Evolutionary conservation across 371 early-diverging fungal species (phyloP).

Genomic region (Mortierella sp.): DNA sequence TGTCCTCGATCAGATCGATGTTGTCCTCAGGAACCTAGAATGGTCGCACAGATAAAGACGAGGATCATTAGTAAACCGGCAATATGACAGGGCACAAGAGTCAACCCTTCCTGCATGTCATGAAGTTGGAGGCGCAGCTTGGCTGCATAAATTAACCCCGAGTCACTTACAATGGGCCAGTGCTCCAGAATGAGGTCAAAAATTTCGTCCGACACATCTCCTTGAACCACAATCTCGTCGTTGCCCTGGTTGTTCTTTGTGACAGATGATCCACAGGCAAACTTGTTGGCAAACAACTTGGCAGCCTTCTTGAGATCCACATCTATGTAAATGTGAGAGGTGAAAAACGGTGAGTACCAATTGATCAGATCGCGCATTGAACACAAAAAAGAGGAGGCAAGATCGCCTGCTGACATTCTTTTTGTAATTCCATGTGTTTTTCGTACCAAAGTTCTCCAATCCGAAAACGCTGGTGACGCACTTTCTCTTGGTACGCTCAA

Average conservation of each 20-base stretch:
- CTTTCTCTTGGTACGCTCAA: slow-evolving; percentile 93
- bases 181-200: slow-evolving; percentile 70
- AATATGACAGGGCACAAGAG: neutral
- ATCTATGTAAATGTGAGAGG: slow-evolving; percentile 60
- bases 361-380: neutral
- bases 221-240: slow-evolving; percentile 96
- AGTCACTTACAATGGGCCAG: slow-evolving; percentile 68
- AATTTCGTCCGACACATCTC: slow-evolving; percentile 91
- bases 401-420: neutral
- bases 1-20: slow-evolving; percentile 75
- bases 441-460: slow-evolving; percentile 82
- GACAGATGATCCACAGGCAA: slow-evolving; percentile 94
- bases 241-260: slow-evolving; percentile 91
- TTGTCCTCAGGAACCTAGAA: slow-evolving; percentile 76
- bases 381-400: neutral
- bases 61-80: neutral
- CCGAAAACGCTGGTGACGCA: slow-evolving; percentile 85
- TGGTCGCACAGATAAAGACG: neutral
- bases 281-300: slow-evolving; percentile 93
- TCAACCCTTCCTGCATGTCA: neutral
- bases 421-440: neutral
- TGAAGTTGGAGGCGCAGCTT: neutral
- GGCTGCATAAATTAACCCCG: neutral
- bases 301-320: slow-evolving; percentile 96
- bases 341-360: neutral